Evolutionary conservation across 2,329 filamentous ascomycete genomes (phyloP).

Genomic region (Beauveria pseudobassiana): DNA sequence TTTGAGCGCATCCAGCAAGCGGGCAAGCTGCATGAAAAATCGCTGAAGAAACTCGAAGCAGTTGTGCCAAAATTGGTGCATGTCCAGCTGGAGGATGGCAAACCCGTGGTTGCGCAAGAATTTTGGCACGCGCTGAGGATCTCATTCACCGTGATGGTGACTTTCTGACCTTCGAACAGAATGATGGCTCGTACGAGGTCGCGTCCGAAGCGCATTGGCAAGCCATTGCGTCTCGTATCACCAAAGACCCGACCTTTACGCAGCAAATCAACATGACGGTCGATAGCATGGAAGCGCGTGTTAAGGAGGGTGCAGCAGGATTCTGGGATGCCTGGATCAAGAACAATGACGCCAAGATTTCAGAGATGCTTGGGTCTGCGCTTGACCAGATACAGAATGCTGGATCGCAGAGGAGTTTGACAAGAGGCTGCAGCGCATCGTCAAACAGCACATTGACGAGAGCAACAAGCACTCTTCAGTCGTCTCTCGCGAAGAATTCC

Average conservation of each 20-base stretch:
- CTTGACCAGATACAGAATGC: slow-evolving; percentile 28
- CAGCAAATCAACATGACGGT: slow-evolving; percentile 21
- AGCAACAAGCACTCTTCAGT: slow-evolving; percentile 27
- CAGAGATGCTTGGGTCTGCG: slow-evolving; percentile 23
- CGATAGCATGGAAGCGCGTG: slow-evolving; percentile 18
- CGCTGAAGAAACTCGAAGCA: slow-evolving; percentile 36
- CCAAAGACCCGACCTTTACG: slow-evolving; percentile 24
- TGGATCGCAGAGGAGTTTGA: slow-evolving; percentile 28
- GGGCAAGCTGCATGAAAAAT: slow-evolving; percentile 27
- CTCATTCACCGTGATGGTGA: slow-evolving; percentile 42
- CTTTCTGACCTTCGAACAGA: slow-evolving; percentile 39
- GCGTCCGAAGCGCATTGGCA: slow-evolving; percentile 41
- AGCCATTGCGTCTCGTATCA: slow-evolving; percentile 35
- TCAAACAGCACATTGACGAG: slow-evolving; percentile 29
- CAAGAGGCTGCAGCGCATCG: slow-evolving; percentile 26
- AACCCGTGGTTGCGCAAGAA: slow-evolving; percentile 45
- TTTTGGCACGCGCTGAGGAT: slow-evolving; percentile 60
- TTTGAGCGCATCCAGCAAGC: slow-evolving; percentile 23
- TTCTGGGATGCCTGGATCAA: slow-evolving; percentile 47
- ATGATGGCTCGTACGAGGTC: slow-evolving; percentile 28
- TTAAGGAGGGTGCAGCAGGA: slow-evolving; percentile 22
- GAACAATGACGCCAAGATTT: slow-evolving; percentile 38
- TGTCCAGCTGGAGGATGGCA: slow-evolving; percentile 45
- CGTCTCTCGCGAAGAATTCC: slow-evolving; percentile 42
- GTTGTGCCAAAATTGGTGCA: slow-evolving; percentile 51